These are phyloP conservation scores for Agapanthus africanus DNA, from an alignment of 106 monocot genomes.

Conservation along the genomic window DNA sequence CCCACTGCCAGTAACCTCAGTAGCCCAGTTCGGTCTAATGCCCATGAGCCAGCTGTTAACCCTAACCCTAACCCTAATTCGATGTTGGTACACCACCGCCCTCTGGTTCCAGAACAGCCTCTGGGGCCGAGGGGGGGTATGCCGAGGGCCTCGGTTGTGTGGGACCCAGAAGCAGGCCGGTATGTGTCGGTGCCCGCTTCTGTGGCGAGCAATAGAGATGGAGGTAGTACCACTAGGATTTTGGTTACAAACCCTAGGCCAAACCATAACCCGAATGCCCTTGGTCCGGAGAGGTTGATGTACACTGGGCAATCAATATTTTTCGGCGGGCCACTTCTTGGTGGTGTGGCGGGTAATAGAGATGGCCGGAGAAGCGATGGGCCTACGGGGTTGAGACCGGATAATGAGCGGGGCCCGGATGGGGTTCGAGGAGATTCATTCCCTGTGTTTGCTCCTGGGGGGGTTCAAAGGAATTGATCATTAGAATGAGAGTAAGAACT, in stretches of 20 bases:
- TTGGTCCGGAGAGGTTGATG: conserved; percentile 48
- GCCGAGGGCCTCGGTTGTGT: conserved; percentile 67
- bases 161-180: conserved; percentile 95
- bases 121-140: conserved; percentile 13
- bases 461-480: conserved; percentile 40
- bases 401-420: conserved; percentile 20
- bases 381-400: conserved; percentile 13
- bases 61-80: conserved; percentile 10
- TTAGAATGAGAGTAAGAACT: background rate
- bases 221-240: conserved; percentile 10
- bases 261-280: conserved; percentile 26
- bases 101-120: conserved; percentile 10
- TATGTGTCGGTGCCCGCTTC: conserved; percentile 57
- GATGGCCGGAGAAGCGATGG: conserved; percentile 17
- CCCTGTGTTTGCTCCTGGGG: conserved; percentile 48
- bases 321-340: conserved; percentile 83
- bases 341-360: conserved; percentile 22
- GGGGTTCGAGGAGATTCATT: conserved; percentile 15
- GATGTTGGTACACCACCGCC: conserved; percentile 17
- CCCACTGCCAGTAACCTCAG: conserved; percentile 69
- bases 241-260: conserved; percentile 15
- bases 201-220: conserved; percentile 9
- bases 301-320: conserved; percentile 91
- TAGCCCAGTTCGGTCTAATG: conserved; percentile 45
- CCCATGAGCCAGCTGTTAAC: conserved; percentile 3